Conservation (phyloP, 805 yeast genomes). For the Yarrowia keelungensis region DNA sequence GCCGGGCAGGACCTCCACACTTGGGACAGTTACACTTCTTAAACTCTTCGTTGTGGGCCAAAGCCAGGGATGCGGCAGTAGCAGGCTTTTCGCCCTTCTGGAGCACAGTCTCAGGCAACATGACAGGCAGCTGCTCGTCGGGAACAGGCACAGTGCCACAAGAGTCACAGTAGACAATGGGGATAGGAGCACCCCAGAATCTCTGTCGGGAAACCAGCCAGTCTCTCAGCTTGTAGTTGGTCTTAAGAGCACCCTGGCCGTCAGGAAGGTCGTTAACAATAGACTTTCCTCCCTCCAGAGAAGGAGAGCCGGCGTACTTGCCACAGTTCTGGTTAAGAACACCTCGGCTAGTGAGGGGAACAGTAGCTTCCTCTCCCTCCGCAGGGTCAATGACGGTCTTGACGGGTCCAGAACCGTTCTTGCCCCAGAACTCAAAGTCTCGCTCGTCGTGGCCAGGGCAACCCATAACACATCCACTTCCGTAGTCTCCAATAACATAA, state of each 20-base stretch:
- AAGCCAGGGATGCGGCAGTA: constrained; percentile 41
- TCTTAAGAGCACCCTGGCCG: constrained; percentile 40
- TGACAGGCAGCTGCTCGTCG: constrained; percentile 81
- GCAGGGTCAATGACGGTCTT: constrained; percentile 55
- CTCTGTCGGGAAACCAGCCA: constrained; percentile 96
- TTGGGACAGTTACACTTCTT: constrained; percentile 79
- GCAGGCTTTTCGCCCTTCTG: constrained; percentile 61
- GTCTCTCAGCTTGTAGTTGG: constrained; percentile 68
- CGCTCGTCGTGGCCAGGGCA: constrained; percentile 93
- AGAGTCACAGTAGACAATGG: constrained; percentile 81
- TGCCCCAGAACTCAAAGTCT: constrained; percentile 80
- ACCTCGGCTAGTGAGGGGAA: constrained; percentile 56
- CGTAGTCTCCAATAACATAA: constrained; percentile 82
- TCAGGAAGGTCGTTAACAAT: constrained; percentile 55
- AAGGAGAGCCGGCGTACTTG: constrained; percentile 58
- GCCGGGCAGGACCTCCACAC: constrained; percentile 69
- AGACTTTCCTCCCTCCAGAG: constrained; percentile 59
- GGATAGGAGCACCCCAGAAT: constrained; percentile 99
- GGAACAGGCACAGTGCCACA: constrained; percentile 97
- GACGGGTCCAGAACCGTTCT: constrained; percentile 59
- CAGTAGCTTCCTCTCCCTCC: constrained; percentile 16
- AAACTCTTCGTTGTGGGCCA: constrained; percentile 70
- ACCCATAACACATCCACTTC: constrained; percentile 97
- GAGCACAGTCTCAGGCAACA: constrained; percentile 64
- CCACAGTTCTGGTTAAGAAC: constrained; percentile 58